Evolutionary conservation across 2,329 filamentous ascomycete genomes (phyloP), one percentile per base, ranked within the genome.

Genomic region (Fonsecaea pugnacius): DNA sequence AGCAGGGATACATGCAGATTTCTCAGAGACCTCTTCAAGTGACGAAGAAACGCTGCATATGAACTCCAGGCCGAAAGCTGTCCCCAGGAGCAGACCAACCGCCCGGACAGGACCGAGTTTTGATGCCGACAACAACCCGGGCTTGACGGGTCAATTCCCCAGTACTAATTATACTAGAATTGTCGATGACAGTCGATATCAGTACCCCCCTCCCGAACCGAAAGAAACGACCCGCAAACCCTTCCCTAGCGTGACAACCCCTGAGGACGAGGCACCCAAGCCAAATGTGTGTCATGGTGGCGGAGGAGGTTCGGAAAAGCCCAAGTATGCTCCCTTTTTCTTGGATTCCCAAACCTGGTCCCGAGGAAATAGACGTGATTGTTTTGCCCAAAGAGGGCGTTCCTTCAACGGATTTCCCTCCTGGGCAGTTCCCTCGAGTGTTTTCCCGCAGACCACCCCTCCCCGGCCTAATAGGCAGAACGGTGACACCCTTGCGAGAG

Each of bases 61-160:
- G 60, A 40, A 61, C 18, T 18, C 52, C n/a, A 77, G 78, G 64
- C 77, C 75, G 14, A 81, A 79, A 67, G 78, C 76, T 21, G 53
- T 60, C n/a, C 67, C 65, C 52, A 59, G 61, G 21, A 63, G 64
- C 16, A 58, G 62, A 38, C 67, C 69, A 36, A 60, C 43, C 33
- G 50, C 58, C 18, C 61, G 50, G 48, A 58, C 51, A 24, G 50
- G 46, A 18, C 54, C 32, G 7, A 61, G 58, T 33, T 62, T 40
- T 30, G 50, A 62, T 36, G 53, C 62, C 14, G 56, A 56, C 24
- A 59, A 64, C 46, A 61, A 63, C 56, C 65, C 68, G 6, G 69
- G 58, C 30, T 52, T 70, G 33, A 70, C 69, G 2, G 69, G 67
- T 21, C 67, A 70, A 59, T 69, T 66, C 33, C 68, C 69, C 30